A percentile compares a stretch with the other conserved stretches of the same genome.
phyloP scores from a whole-genome alignment of 306 rosid genomes.

The Abrus pulchellus region DNA sequence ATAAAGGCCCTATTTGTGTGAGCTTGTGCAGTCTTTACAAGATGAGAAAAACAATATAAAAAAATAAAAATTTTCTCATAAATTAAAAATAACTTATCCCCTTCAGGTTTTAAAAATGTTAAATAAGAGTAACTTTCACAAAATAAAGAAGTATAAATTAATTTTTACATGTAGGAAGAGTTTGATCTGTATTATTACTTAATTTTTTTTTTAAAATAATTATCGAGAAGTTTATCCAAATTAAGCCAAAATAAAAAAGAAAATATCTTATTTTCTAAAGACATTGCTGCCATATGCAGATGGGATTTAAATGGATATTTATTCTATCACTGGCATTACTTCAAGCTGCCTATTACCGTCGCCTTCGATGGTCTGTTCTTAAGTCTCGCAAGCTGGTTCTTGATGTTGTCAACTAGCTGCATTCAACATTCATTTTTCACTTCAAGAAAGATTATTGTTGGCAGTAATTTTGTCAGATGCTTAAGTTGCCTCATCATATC shows the following conservation, averaged over 20 bases:
- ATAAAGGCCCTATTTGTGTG: background rate
- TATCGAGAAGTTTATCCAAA: too few species aligned
- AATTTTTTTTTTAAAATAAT: too few species aligned
- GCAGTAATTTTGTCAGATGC: conserved; percentile 66
- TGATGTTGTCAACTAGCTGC: conserved; percentile 87
- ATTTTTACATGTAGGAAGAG: too few species aligned
- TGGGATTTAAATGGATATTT: conserved; percentile 99
- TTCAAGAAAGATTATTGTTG: conserved; percentile 52
- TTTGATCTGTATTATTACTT: too few species aligned
- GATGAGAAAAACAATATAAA: too few species aligned
- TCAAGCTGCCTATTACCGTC: conserved; percentile 93
- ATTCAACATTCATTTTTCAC: conserved; percentile 48
- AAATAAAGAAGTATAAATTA: too few species aligned
- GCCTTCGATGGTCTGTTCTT: conserved; percentile 84
- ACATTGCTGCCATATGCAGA: conserved; percentile 57
- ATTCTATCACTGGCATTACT: conserved; percentile 90
- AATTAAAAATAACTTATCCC: too few species aligned
- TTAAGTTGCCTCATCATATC: conserved; percentile 55
- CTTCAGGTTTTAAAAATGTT: too few species aligned
- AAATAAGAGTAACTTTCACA: too few species aligned
- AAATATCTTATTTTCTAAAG: background rate
- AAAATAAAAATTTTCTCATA: too few species aligned
- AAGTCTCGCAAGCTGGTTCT: conserved; percentile 99
- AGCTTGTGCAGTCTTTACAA: too few species aligned
- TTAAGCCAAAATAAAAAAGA: background rate